Evolutionary conservation across 192 early-diverging fungal species (phyloP).

Genomic region (Rhizoclosmatium globosum): DNA sequence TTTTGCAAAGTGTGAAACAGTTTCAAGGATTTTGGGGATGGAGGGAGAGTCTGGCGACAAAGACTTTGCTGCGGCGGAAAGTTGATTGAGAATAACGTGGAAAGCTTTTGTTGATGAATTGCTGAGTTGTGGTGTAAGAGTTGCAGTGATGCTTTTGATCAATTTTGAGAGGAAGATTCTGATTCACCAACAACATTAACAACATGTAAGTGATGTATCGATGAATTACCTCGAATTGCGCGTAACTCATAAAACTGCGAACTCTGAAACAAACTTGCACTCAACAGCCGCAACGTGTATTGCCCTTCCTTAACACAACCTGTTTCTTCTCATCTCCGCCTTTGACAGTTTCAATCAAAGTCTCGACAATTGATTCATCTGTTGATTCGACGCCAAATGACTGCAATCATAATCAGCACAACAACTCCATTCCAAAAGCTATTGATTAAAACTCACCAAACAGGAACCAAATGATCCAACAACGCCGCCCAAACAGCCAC

Average conservation of each 20-base stretch:
- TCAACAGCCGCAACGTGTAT: background rate
- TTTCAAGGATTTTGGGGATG: background rate
- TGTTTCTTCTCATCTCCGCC: background rate
- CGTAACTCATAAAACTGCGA: conserved; percentile 27
- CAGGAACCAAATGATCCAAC: conserved; percentile 32
- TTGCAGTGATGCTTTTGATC: background rate
- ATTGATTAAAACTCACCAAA: conserved; percentile 17
- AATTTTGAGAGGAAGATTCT: background rate
- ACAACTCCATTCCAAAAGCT: background rate
- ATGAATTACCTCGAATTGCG: conserved; percentile 11
- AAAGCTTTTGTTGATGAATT: too few species aligned
- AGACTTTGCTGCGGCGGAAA: too few species aligned
- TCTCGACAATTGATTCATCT: conserved; percentile 11
- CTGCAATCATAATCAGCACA: background rate
- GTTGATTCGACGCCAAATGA: conserved; percentile 6
- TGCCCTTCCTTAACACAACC: background rate
- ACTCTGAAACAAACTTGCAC: conserved; percentile 18
- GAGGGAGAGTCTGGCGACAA: background rate
- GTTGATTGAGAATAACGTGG: too few species aligned
- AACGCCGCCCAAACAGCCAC: conserved; percentile 19
- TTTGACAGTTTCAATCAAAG: background rate
- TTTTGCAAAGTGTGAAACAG: too few species aligned
- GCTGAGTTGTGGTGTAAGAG: too few species aligned
- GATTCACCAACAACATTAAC: background rate
- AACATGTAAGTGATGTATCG: background rate